These are phyloP conservation scores for Trichopus zeylanicus DNA, from an alignment of 116 monocot species.

Conservation along the genomic window DNA sequence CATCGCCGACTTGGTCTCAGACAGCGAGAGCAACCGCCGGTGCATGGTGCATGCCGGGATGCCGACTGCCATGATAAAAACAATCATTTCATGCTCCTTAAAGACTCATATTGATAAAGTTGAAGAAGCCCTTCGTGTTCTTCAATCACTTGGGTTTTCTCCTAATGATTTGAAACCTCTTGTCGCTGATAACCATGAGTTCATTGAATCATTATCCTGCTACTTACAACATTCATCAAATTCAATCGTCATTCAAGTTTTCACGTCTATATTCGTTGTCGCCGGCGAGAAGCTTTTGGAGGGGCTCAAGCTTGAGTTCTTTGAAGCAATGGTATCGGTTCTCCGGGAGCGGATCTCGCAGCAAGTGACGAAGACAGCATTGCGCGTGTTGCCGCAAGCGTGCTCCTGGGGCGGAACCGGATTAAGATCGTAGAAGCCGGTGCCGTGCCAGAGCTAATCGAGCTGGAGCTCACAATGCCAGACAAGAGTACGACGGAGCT, in stretches of 20 bases:
- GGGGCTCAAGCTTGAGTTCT: constrained; percentile 26
- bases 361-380: constrained; percentile 15
- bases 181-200: no score
- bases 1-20: constrained; percentile 16
- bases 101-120: neutral
- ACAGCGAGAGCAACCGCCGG: constrained; percentile 32
- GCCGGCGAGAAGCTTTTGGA: constrained; percentile 3
- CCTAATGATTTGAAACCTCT: no score
- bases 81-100: constrained; percentile 10
- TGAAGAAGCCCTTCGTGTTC: constrained; percentile 14
- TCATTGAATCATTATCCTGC: constrained; percentile 21
- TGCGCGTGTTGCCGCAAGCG: constrained; percentile 21
- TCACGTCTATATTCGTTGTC: constrained; percentile 14
- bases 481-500: constrained; percentile 40
- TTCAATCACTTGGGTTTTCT: constrained; percentile 27
- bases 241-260: constrained; percentile 6
- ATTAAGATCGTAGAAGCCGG: constrained; percentile 40
- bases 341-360: constrained; percentile 11
- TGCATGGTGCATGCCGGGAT: constrained; percentile 11
- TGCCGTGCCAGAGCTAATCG: constrained; percentile 35
- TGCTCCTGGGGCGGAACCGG: constrained; percentile 35
- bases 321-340: constrained; percentile 9
- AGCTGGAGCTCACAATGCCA: constrained; percentile 22
- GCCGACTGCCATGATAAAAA: neutral
- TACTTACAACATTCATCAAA: neutral